Base-by-base conservation (phyloP, 176 grass and related monocot genomes). In the Avena atlantica region DNA sequence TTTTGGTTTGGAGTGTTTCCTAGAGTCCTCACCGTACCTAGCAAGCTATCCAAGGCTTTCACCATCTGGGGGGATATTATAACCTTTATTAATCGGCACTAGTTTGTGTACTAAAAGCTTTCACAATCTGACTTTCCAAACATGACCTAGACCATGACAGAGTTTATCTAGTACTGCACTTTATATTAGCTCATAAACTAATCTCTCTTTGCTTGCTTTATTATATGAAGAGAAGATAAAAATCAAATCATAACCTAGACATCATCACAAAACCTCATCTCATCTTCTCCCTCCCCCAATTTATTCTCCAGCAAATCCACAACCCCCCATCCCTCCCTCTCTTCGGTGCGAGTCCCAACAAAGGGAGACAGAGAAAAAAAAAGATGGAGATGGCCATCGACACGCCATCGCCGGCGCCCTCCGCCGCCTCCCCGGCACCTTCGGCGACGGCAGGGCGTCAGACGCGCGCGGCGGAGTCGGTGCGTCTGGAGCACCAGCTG, bases 371-470 rank as follows among this genome's bases (percentile, higher is more conserved):
- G 71, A 21, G 14, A 76, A 72, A 37, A 96, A 37, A 96, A 78
- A 74, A 80, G 14, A 97, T 99, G 94, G 97, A 99, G 44, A 96
- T 96, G 93, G 90, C 86, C 58, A 96, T 99, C 53, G 94, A 99
- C 89, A 89, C 92, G 52, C 94, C 94, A 23, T 87, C 90, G 81
- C 79, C 45, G 40, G 40, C 40, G 40, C 40, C 78, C 17, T 74
- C 25, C 58, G 59, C 34, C 76, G 59, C 34, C 76, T 68, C 58
- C 55, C 58, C 76, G 42, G 51, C 56, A 19, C 83, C 90, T 55
- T 64, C 36, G 25, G 58, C 83, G 4, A 79, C 85, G 48, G 77
- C 79, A 17, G 79, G 85, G 52, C 84, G 91, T 25, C 83, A 92
- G 85, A 73, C 80, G 48, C 92, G 86, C 36, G 82, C 95, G 82